Evolutionary conservation across 441 rosid genomes (phyloP), one percentile per base, ranked within the genome.

Genomic region (Populus hybrid): DNA sequence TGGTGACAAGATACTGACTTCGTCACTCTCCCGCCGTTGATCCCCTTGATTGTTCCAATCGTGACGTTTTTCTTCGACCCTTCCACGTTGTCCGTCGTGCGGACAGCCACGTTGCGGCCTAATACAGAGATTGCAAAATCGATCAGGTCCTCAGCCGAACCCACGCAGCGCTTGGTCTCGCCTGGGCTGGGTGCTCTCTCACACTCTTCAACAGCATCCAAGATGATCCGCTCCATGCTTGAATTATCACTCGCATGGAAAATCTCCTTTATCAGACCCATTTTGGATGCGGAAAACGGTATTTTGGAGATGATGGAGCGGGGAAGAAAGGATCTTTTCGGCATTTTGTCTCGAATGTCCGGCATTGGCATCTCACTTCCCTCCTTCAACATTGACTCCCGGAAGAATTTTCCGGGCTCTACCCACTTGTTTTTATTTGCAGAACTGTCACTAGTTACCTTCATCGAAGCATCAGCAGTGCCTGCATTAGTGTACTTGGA

Each of bases 391-490:
- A 81, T 74, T 5, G 88, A 76, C 75, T 94, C 98, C 7, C 99
- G 84, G 54, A 97, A 97, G 89, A 97, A 97, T 83, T 97, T 97
- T 26, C 99, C 99, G 67, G 98, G 97, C 73, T 97, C 99, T 0
- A 92, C 85, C 99, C 99, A 93, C 40, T 36, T 81, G 36, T 34
- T 69, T 23, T 36, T 35, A 84, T 89, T 96, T 61, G 89, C 93
- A 32, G 65, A 76, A 78, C 80, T 88, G 87, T 89, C 93, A 84
- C 88, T 82, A 35, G 66, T 9, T 61, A 67, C 82, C 26, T 71
- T 80, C 71, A 34, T 72, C 46, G 72, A 63, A 10, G 72, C 70
- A 28, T 21, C 30, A 1, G 76, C 69, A 5, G 82, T 67, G 24
- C 81, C 83, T 21, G 20, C 77, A 36, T 89, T 92, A n/a, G 81